Percentiles rank a stretch among this genome's conserved stretches.
Conservation (phyloP, 2,329 filamentous ascomycete species). For the Stemphylium vesicarium region DNA sequence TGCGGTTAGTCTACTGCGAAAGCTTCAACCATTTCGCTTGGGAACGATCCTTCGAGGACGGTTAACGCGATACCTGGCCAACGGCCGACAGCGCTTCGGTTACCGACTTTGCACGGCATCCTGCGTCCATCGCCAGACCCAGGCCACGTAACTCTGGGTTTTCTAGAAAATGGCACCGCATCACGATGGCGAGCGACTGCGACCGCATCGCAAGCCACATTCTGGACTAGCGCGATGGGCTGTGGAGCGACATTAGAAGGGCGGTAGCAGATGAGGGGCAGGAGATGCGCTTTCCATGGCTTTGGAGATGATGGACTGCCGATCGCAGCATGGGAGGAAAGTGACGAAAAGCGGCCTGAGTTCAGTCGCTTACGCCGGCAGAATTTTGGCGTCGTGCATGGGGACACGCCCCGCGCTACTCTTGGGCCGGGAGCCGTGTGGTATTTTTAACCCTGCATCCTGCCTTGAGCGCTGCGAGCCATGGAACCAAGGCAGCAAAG, state of each 20-base stretch:
- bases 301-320: conserved; percentile 33
- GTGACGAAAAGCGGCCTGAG: conserved; percentile 20
- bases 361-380: conserved; percentile 21
- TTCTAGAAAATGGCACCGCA: background rate
- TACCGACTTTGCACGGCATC: conserved; percentile 22
- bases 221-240: conserved; percentile 10
- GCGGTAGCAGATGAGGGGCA: conserved; percentile 31
- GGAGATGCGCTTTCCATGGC: conserved; percentile 28
- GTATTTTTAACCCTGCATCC: conserved; percentile 8
- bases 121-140: conserved; percentile 6
- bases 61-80: conserved; percentile 17
- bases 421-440: conserved; percentile 15
- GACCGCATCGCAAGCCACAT: conserved; percentile 15
- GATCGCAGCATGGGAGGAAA: conserved; percentile 30
- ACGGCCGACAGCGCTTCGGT: conserved; percentile 21
- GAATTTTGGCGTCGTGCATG: conserved; percentile 12
- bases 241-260: conserved; percentile 39
- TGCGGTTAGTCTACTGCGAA: conserved; percentile 32
- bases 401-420: conserved; percentile 16
- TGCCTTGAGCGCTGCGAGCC: conserved; percentile 1
- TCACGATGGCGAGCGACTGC: background rate
- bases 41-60: conserved; percentile 22
- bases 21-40: conserved; percentile 23
- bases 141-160: background rate
- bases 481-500: conserved; percentile 2